Conservation (phyloP, 2,329 filamentous ascomycete species). For the Macrophomina phaseolina region DNA sequence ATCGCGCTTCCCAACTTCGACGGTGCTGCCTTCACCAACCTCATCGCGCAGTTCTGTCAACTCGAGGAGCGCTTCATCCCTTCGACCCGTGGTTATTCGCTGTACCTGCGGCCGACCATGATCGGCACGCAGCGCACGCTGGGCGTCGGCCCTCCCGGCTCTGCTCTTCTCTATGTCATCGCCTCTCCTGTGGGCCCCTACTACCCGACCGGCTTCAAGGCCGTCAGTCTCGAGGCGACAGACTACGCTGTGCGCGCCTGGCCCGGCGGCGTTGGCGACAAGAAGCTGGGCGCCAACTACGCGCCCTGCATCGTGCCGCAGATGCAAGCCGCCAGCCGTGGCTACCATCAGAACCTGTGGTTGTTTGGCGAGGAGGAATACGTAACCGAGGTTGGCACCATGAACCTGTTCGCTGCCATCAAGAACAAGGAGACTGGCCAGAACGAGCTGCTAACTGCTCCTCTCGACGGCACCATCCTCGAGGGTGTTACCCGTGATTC, state of each 20-base stretch:
- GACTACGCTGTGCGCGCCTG: conserved; percentile 96
- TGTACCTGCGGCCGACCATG: conserved; percentile 95
- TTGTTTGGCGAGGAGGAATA: conserved; percentile 94
- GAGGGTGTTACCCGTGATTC: conserved; percentile 95
- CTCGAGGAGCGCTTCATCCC: conserved; percentile 92
- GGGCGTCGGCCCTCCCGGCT: conserved; percentile 89
- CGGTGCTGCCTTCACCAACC: conserved; percentile 72
- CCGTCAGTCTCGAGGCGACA: conserved; percentile 91
- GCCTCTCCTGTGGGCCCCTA: conserved; percentile 96
- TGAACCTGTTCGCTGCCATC: conserved; percentile 95
- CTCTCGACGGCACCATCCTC: conserved; percentile 93
- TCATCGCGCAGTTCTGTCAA: conserved; percentile 80
- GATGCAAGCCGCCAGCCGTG: conserved; percentile 84
- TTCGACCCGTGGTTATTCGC: conserved; percentile 79
- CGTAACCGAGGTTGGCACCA: conserved; percentile 96
- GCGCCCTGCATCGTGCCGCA: conserved; percentile 99
- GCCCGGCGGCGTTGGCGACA: conserved; percentile 96
- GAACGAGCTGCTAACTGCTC: conserved; percentile 93
- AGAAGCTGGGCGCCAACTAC: conserved; percentile 98
- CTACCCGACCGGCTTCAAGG: conserved; percentile 98
- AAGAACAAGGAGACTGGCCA: conserved; percentile 85
- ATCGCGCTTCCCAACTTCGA: conserved; percentile 93
- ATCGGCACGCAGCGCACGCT: conserved; percentile 96
- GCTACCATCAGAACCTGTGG: conserved; percentile 99
- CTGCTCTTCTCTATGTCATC: conserved; percentile 91